These are phyloP conservation scores for Cercospora beticola DNA, from an alignment of 2,329 filamentous ascomycete genomes.

Conservation along the genomic window DNA sequence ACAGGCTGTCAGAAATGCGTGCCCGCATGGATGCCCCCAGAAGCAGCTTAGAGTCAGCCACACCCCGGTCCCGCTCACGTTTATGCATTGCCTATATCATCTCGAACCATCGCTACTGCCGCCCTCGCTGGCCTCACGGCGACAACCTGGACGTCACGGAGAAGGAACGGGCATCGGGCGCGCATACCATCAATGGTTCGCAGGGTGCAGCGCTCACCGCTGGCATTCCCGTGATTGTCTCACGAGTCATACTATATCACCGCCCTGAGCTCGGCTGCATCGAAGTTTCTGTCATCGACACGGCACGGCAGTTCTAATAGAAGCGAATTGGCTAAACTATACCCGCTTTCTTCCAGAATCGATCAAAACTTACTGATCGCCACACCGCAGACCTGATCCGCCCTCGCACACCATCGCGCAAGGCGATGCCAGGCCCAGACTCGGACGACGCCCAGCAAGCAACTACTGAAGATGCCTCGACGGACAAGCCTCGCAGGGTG, in stretches of 20 bases:
- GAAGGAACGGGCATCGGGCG: no score
- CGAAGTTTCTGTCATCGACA: no score
- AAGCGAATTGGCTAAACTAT: no score
- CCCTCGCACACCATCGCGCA: background rate
- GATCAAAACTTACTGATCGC: background rate
- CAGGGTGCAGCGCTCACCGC: no score
- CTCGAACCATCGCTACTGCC: background rate
- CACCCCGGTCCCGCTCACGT: background rate
- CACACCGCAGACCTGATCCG: background rate
- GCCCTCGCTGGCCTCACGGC: background rate
- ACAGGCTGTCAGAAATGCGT: background rate
- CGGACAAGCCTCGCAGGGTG: background rate
- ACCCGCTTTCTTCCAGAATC: background rate
- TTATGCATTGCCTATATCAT: background rate
- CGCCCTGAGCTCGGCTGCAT: no score
- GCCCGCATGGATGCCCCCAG: background rate
- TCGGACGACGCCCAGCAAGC: background rate
- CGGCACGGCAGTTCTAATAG: no score
- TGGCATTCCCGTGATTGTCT: no score
- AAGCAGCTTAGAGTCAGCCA: background rate
- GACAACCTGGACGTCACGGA: no score
- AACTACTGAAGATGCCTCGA: background rate
- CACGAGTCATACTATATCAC: no score
- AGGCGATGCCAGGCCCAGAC: background rate
- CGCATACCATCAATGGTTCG: no score